Percentiles rank a stretch among this genome's conserved stretches.
phyloP scores from a whole-genome alignment of 768 basidiomycete species.

The Boletus vinaceobasis region DNA sequence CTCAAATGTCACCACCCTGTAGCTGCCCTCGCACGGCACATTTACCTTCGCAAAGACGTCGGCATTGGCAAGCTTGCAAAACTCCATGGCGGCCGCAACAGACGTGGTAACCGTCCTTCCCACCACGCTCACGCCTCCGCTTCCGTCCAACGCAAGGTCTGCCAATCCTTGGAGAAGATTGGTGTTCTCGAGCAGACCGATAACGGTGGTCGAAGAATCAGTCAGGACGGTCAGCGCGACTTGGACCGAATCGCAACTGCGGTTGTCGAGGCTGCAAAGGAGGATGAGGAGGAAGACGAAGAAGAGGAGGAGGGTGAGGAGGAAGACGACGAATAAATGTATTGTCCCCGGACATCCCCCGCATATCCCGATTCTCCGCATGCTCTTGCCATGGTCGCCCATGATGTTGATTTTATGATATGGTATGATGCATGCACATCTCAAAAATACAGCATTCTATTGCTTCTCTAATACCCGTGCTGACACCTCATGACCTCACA shows the following conservation, averaged over 20 bases:
- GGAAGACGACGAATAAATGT: conserved; percentile 41
- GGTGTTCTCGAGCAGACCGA: conserved; percentile 92
- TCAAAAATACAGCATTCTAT: conserved; percentile 30
- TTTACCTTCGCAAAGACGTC: conserved; percentile 98
- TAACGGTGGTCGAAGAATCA: conserved; percentile 93
- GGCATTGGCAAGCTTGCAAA: conserved; percentile 92
- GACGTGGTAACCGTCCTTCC: conserved; percentile 94
- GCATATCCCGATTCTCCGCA: conserved; percentile 20
- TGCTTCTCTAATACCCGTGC: conserved; percentile 6
- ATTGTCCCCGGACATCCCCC: conserved; percentile 9
- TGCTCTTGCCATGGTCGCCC: conserved; percentile 21
- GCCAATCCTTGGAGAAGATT: conserved; percentile 98
- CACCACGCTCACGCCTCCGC: conserved; percentile 87
- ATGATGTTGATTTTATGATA: conserved; percentile 29
- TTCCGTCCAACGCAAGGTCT: conserved; percentile 90
- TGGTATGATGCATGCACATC: conserved; percentile 40
- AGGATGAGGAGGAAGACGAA: conserved; percentile 72
- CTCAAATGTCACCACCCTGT: neutral
- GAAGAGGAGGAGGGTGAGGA: conserved; percentile 64
- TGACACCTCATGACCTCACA: neutral
- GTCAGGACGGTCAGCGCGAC: conserved; percentile 95
- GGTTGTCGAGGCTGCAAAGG: conserved; percentile 74
- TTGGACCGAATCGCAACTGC: conserved; percentile 92
- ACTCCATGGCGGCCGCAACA: conserved; percentile 94
- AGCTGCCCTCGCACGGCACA: conserved; percentile 98